Evolutionary conservation across 75 land plant genomes (phyloP).

Genomic region (Pinus taeda): DNA sequence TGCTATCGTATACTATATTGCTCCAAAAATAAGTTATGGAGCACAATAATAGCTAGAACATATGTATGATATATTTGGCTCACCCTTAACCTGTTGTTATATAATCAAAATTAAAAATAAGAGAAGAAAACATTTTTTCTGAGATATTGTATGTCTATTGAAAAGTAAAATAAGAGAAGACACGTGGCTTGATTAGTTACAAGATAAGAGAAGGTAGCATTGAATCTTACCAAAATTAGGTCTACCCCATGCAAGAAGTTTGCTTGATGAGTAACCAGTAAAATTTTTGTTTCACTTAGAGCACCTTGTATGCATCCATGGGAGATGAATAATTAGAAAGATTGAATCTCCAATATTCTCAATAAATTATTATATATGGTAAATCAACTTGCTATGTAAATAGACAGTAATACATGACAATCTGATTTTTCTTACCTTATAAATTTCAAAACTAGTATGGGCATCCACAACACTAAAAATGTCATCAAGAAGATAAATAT

Average conservation of each 20-base stretch:
- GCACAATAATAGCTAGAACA: no score
- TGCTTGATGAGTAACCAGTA: constrained; percentile 95
- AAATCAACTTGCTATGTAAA: background rate
- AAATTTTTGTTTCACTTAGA: constrained; percentile 62
- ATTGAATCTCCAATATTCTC: background rate
- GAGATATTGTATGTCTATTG: background rate
- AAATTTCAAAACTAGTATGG: constrained; percentile 87
- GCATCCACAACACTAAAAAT: constrained; percentile 98
- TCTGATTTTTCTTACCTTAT: constrained; percentile 49
- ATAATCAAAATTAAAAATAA: background rate
- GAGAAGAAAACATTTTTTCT: background rate
- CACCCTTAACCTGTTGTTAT: no score
- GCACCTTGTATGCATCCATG: constrained; percentile 89
- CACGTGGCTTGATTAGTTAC: background rate
- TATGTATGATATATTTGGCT: no score
- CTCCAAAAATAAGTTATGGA: no score
- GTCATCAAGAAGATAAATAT: constrained; percentile 92
- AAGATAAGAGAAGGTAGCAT: background rate
- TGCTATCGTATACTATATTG: no score
- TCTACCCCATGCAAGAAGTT: constrained; percentile 93
- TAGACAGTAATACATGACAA: background rate
- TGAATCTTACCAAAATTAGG: constrained; percentile 64
- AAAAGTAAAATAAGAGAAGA: background rate
- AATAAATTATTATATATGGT: constrained; percentile 1
- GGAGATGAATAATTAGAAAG: constrained; percentile 4